A percentile compares a stretch with the other conserved stretches of the same genome.
phyloP scores from a whole-genome alignment of 805 yeast genomes.

The Lipomyces japonicus region DNA sequence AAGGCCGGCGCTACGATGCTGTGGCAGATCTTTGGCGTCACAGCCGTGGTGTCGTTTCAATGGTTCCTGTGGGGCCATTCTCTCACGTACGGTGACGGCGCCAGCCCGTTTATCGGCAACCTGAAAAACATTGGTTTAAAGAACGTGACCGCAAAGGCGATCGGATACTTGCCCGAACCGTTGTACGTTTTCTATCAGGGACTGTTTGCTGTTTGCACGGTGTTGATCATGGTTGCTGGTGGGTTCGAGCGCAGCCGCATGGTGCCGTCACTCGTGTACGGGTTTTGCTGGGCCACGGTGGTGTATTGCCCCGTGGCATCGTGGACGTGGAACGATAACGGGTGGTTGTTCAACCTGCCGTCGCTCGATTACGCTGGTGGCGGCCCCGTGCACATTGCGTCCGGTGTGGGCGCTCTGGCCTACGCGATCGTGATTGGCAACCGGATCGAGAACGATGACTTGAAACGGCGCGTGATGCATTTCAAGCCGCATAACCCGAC shows the following conservation, averaged over 20 bases:
- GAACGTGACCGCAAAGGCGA: conserved; percentile 76
- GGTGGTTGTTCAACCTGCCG: conserved; percentile 83
- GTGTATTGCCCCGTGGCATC: conserved; percentile 95
- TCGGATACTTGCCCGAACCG: conserved; percentile 76
- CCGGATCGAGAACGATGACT: conserved; percentile 53
- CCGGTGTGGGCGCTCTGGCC: conserved; percentile 93
- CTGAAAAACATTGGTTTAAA: conserved; percentile 75
- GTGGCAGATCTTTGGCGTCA: conserved; percentile 92
- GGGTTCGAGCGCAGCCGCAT: conserved; percentile 97
- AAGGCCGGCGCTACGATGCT: conserved; percentile 90
- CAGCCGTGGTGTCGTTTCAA: conserved; percentile 78
- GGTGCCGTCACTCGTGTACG: conserved; percentile 93
- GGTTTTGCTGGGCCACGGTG: conserved; percentile 89
- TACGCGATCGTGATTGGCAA: conserved; percentile 90
- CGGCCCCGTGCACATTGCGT: conserved; percentile 93
- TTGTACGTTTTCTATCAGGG: conserved; percentile 90
- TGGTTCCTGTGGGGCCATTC: conserved; percentile 99
- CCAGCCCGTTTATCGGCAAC: conserved; percentile 74
- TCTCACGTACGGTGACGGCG: conserved; percentile 70
- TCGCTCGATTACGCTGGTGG: conserved; percentile 97
- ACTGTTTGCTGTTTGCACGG: conserved; percentile 93
- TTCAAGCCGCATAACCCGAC: conserved; percentile 81
- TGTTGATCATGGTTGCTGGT: conserved; percentile 93
- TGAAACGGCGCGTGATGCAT: conserved; percentile 9
- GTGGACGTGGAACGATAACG: conserved; percentile 95